Conservation (phyloP, 192 early-diverging fungal genomes). For the Backusella psychrophila region DNA sequence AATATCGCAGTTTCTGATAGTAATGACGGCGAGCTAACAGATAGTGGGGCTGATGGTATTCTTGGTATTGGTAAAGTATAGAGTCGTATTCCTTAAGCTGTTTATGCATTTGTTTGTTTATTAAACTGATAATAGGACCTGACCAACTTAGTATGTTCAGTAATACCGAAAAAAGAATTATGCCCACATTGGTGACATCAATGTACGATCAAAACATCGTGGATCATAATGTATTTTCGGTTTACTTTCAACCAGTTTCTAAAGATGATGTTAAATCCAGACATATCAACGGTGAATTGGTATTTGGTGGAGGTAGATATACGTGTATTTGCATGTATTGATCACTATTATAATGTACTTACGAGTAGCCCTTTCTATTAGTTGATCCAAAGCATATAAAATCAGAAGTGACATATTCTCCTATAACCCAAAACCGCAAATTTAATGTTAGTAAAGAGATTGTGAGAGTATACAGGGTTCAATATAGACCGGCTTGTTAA, state of each 20-base stretch:
- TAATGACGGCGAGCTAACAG: conserved; percentile 35
- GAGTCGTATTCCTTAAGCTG: no score
- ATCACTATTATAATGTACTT: background rate
- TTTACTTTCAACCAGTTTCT: conserved; percentile 27
- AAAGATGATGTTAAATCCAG: background rate
- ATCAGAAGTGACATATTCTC: conserved; percentile 10
- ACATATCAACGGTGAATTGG: conserved; percentile 25
- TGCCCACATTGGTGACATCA: conserved; percentile 26
- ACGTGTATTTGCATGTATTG: background rate
- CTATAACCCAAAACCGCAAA: background rate
- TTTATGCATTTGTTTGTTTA: background rate
- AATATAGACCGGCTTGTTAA: background rate
- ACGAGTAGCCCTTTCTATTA: background rate
- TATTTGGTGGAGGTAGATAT: conserved; percentile 30
- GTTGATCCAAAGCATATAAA: conserved; percentile 16
- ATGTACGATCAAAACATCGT: conserved; percentile 27
- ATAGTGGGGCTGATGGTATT: conserved; percentile 26
- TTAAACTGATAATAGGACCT: conserved; percentile 10
- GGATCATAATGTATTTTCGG: conserved; percentile 25
- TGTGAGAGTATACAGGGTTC: background rate
- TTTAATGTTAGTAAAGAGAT: conserved; percentile 9
- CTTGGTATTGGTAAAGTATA: conserved; percentile 9
- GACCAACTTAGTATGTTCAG: conserved; percentile 24
- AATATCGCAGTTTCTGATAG: conserved; percentile 29
- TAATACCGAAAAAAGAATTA: conserved; percentile 14